Conservation (phyloP, 257 asterid species). For the Nicotiana attenuata region DNA sequence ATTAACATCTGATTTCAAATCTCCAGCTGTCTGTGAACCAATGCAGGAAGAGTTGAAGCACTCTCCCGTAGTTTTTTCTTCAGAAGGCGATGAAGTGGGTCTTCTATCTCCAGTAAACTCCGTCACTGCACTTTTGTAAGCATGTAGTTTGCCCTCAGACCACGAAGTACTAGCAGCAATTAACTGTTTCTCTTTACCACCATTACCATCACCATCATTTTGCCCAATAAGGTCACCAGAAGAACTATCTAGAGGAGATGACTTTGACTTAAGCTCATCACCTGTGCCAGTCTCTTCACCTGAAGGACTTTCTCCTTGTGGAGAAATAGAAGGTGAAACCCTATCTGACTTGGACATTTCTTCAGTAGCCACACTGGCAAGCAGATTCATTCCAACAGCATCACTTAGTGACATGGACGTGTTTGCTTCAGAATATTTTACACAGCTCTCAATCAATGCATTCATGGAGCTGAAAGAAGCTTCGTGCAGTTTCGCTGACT, state of each 20-base stretch:
- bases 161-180: constrained; percentile 8
- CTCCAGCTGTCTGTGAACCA: constrained; percentile 17
- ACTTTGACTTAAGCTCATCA: constrained; percentile 32
- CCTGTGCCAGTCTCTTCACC: constrained; percentile 31
- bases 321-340: constrained; percentile 29
- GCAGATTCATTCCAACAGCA: constrained; percentile 58
- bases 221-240: constrained; percentile 9
- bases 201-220: constrained; percentile 17
- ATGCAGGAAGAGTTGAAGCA: constrained; percentile 12
- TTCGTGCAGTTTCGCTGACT: constrained; percentile 18
- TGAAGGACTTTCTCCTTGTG: constrained; percentile 26
- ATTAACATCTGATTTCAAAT: constrained; percentile 13
- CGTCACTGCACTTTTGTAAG: constrained; percentile 7
- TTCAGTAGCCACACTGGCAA: constrained; percentile 61
- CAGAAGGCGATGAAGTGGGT: constrained; percentile 1
- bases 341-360: constrained; percentile 46
- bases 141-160: constrained; percentile 13
- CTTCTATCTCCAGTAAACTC: constrained; percentile 14
- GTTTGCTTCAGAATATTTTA: constrained; percentile 42
- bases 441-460: constrained; percentile 64
- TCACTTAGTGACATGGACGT: constrained; percentile 41
- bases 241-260: constrained; percentile 16
- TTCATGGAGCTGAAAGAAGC: constrained; percentile 52
- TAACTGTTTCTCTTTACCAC: constrained; percentile 29
- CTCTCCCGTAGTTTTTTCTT: constrained; percentile 19